These are phyloP conservation scores for Xylaria sp. DNA, from an alignment of 495 filamentous ascomycete genomes.

Conservation along the genomic window DNA sequence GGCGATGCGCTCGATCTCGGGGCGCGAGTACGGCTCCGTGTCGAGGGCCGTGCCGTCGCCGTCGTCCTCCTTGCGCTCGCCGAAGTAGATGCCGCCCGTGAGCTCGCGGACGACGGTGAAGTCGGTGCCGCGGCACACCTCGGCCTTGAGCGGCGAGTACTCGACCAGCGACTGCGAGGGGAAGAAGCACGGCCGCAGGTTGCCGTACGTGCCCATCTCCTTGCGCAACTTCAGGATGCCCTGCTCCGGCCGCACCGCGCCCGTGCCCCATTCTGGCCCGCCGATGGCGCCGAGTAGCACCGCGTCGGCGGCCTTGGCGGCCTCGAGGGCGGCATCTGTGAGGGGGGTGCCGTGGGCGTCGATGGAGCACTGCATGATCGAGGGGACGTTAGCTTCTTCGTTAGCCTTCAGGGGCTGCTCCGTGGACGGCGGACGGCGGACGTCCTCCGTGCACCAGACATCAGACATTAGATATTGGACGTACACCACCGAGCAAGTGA, in stretches of 20 bases:
- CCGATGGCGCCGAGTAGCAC: slow-evolving; percentile 95
- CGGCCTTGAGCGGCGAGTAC: slow-evolving; percentile 85
- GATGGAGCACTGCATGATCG: slow-evolving; percentile 74
- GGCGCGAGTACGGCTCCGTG: slow-evolving; percentile 86
- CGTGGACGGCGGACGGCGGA: background rate
- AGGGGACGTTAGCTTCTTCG: slow-evolving; percentile 9
- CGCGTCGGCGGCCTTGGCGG: slow-evolving; percentile 89
- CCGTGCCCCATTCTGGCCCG: slow-evolving; percentile 96
- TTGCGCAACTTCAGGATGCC: slow-evolving; percentile 93
- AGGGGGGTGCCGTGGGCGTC: slow-evolving; percentile 78
- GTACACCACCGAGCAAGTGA: slow-evolving; percentile 90
- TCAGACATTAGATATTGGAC: too few species aligned
- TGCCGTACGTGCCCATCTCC: slow-evolving; percentile 92
- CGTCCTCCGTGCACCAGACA: too few species aligned
- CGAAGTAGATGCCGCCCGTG: slow-evolving; percentile 97
- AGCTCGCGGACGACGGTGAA: slow-evolving; percentile 96
- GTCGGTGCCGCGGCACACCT: slow-evolving; percentile 85
- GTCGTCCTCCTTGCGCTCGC: slow-evolving; percentile 84
- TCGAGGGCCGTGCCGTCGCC: slow-evolving; percentile 81
- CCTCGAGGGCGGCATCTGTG: slow-evolving; percentile 82
- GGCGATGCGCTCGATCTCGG: slow-evolving; percentile 89
- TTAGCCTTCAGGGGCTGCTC: background rate
- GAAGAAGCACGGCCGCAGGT: slow-evolving; percentile 98
- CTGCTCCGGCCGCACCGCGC: slow-evolving; percentile 89
- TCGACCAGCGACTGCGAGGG: slow-evolving; percentile 87